Evolutionary conservation across 176 grass and related monocot genomes (phyloP), one percentile per base, ranked within the genome.

Genomic region (Zoysia japonica): DNA sequence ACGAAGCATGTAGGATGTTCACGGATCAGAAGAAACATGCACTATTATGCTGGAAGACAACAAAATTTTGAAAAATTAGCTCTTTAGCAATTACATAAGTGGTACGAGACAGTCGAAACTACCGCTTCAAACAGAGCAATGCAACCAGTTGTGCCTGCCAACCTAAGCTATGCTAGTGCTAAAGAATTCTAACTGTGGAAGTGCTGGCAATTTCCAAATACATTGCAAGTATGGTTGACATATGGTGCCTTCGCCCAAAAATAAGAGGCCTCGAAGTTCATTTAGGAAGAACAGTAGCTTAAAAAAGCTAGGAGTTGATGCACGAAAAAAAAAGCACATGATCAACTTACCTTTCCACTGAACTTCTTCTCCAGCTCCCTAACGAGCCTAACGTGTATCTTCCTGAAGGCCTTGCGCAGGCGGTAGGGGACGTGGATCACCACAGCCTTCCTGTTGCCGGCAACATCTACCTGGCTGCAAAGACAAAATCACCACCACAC

Each of bases 301-400:
- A 57, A 20, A 57, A 43, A 43, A 9, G 9, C 6, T 55, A 41
- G 16, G 13, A 1, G 39, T 72, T 55, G 9, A 11, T 5, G 46
- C 68, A 5, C 17, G 1, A 5, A 6, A 8, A 37, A 37, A 7
- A 72, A 52, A 9, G 17, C 12, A 76, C 3, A 28, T 28, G 19
- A 5, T 12, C 5, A 75, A 76, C 54, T 71, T 54, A 97, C 93
- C 89, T 97, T 97, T 65, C 91, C 94, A 50, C 94, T 97, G 46
- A 97, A 97, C 71, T 97, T 97, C 91, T 97, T 97, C 79, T 97
- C 94, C n/a, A 97, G 82, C 84, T 97, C 94, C 82, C 94, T 92
- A 44, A 94, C 89, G 9, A 97, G 87, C 82, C 89, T 97, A 47
- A 90, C 80, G 72, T 97, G 91, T 84, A 97, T 88, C 82, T 97